Percentiles rank a stretch among this genome's conserved stretches.
Conservation (phyloP, 768 basidiomycete species). For the Suillus clintonianus region DNA sequence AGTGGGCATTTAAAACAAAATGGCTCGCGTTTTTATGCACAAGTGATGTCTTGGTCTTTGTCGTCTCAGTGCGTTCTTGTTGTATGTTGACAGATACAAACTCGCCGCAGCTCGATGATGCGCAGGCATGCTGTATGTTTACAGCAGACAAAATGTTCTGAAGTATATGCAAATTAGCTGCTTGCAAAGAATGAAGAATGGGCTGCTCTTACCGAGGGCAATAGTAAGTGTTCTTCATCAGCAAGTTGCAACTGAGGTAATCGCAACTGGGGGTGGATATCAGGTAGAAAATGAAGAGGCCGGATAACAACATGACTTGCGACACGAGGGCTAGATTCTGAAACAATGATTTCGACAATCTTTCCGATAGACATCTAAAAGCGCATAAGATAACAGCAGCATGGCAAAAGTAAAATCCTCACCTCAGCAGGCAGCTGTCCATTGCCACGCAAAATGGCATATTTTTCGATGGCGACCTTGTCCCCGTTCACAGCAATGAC, state of each 20-base stretch:
- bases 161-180: neutral
- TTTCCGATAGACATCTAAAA: slow-evolving; percentile 6
- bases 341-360: slow-evolving; percentile 6
- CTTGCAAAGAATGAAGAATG: no score
- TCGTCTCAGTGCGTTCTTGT: slow-evolving; percentile 15
- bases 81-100: neutral
- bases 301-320: slow-evolving; percentile 1
- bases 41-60: slow-evolving; percentile 3
- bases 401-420: neutral
- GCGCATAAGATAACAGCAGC: neutral
- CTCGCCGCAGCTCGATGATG: neutral
- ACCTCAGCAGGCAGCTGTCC: slow-evolving; percentile 4
- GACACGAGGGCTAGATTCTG: neutral
- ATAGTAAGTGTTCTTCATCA: slow-evolving; percentile 1
- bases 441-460: slow-evolving; percentile 4
- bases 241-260: slow-evolving; percentile 6
- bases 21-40: slow-evolving; percentile 1
- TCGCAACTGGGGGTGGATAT: slow-evolving; percentile 6
- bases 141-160: slow-evolving; percentile 19
- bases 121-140: slow-evolving; percentile 25
- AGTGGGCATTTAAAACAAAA: slow-evolving; percentile 14
- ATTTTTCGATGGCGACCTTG: slow-evolving; percentile 1
- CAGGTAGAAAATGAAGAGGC: slow-evolving; percentile 5
- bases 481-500: slow-evolving; percentile 8
- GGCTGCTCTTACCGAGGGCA: no score